Evolutionary conservation across 768 basidiomycete species (phyloP).

Genomic region (Suillus hirtellus): DNA sequence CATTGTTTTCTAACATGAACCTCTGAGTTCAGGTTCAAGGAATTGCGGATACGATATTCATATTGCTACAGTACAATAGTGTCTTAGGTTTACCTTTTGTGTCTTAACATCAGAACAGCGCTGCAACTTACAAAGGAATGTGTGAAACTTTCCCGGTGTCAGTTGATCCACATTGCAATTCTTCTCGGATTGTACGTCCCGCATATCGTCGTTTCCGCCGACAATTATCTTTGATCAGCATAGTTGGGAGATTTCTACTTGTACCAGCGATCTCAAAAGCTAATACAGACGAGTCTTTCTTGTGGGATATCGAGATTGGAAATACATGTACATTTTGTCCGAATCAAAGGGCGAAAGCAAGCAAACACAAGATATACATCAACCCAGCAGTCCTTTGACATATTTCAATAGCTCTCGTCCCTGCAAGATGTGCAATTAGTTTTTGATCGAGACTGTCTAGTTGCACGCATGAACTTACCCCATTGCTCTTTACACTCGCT

Average conservation of each 20-base stretch:
- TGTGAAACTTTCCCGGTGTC: no score
- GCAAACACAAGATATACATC: slow-evolving; percentile 19
- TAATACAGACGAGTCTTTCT: no score
- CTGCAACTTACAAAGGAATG: no score
- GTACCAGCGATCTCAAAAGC: background rate
- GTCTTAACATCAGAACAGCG: no score
- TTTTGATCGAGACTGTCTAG: slow-evolving; percentile 11
- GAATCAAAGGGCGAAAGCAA: background rate
- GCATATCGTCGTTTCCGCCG: background rate
- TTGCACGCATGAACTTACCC: slow-evolving; percentile 47
- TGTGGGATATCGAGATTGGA: background rate
- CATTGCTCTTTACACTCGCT: slow-evolving; percentile 69
- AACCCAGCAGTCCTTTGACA: slow-evolving; percentile 66
- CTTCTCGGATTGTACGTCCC: no score
- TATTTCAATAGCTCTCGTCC: slow-evolving; percentile 72
- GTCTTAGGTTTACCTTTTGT: no score
- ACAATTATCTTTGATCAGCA: background rate
- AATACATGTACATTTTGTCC: background rate
- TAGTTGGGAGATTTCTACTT: background rate
- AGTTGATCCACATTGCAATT: no score
- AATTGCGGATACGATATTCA: background rate
- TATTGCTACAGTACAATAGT: no score
- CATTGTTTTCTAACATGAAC: slow-evolving; percentile 84
- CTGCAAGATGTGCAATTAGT: slow-evolving; percentile 37
- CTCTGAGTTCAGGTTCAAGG: slow-evolving; percentile 33